A percentile compares a stretch with the other conserved stretches of the same genome.
These are phyloP conservation scores for Aspergillus sp. DNA, from an alignment of 2,329 filamentous ascomycete species.

Conservation along the genomic window DNA sequence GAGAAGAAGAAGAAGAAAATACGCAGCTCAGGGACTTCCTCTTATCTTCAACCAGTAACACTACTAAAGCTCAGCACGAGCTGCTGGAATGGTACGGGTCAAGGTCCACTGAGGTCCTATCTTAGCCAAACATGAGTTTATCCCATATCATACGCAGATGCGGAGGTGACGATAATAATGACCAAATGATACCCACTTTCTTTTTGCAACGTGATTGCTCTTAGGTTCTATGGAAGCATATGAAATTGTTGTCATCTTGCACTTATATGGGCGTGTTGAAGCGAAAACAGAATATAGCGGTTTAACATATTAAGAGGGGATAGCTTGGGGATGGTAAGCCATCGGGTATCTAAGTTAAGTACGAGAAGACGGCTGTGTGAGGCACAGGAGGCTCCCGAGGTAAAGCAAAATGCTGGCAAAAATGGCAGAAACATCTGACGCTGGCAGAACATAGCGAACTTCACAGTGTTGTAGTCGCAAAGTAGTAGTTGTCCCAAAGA, in stretches of 20 bases:
- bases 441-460: background rate
- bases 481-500: slow-evolving; percentile 98
- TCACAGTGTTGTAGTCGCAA: slow-evolving; percentile 63
- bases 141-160: background rate
- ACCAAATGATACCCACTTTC: slow-evolving; percentile 21
- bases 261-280: too few species aligned
- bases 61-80: slow-evolving; percentile 59
- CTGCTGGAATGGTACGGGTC: slow-evolving; percentile 78
- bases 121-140: slow-evolving; percentile 23
- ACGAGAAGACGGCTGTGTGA: background rate
- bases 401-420: slow-evolving; percentile 11
- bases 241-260: too few species aligned
- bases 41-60: slow-evolving; percentile 36
- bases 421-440: slow-evolving; percentile 1
- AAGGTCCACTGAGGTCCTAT: slow-evolving; percentile 72
- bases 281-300: slow-evolving; percentile 2
- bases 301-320: background rate
- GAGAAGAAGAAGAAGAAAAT: slow-evolving; percentile 70
- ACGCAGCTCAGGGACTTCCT: slow-evolving; percentile 79
- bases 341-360: slow-evolving; percentile 4
- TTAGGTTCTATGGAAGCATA: too few species aligned
- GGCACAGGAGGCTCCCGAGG: background rate
- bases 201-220: slow-evolving; percentile 1
- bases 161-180: slow-evolving; percentile 10
- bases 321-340: background rate